Base-by-base conservation (phyloP, 2,329 filamentous ascomycete genomes). In the Colletotrichum sp. region DNA sequence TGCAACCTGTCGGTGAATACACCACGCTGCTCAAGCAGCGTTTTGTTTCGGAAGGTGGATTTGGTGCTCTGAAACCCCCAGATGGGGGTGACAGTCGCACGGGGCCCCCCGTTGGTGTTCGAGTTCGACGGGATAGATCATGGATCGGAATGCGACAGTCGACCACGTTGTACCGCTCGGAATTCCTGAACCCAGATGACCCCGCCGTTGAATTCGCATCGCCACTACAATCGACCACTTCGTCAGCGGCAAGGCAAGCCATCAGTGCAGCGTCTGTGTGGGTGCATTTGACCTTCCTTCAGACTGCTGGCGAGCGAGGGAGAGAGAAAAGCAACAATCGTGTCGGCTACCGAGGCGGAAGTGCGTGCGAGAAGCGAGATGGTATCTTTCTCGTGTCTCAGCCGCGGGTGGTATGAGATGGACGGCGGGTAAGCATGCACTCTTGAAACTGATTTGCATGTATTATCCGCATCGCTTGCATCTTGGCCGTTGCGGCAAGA, bases 1-100 rank as follows among this genome's bases (percentile, higher is more conserved):
- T 77, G 61, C 76, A 71, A 74, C 65, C 38, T 43, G 43, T 77
- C 76, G 76, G 76, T 36, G 76, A 77, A 77, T 71, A 76, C 69
- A 77, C 75, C 76, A 78, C 72, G 76, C 62, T 63, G n/a, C 58
- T 55, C 38, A 48, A 64, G 63, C 26, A 68, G 69, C 58, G 43
- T 63, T 68, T 64, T 48, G 34, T 75, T 75, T 75, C 63, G 73
- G 69, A 58, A 75, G 62, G 73, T 75, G 73, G 56, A 63, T 16
- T 64, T 38, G 34, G 56, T 58, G 32, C 21, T 67, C 63, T 73
- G 73, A 75, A 75, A 75, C 73, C 69, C 59, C 69, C 59, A 73
- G 69, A 72, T 34, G 30, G 26, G 62, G 38, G 73, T 66, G 10
- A 74, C 30, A 43, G 63, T 59, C 21, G 56, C 63, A 73, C 56